Evolutionary conservation across 2,329 filamentous ascomycete species (phyloP).

Genomic region (Orbilia ellipsospora): DNA sequence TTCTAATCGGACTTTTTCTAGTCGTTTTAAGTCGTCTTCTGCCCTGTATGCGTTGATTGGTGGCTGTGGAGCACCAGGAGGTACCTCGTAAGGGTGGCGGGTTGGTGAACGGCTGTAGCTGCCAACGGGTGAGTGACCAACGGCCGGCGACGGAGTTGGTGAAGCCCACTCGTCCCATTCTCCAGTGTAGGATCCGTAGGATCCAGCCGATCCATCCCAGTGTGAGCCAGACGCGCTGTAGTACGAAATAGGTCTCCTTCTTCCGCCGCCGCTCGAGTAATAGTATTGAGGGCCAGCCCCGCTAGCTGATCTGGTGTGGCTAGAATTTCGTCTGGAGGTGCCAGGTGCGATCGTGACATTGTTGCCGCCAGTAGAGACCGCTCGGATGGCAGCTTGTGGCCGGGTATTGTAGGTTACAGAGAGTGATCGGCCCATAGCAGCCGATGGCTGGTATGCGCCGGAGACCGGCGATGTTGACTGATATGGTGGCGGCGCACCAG

Average conservation of each 20-base stretch:
- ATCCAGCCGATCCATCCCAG: slow-evolving; percentile 49
- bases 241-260: slow-evolving; percentile 45
- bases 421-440: slow-evolving; percentile 40
- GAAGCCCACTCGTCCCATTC: slow-evolving; percentile 53
- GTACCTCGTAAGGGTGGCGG: slow-evolving; percentile 34
- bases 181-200: slow-evolving; percentile 37
- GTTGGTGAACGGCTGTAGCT: slow-evolving; percentile 53
- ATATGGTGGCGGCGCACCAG: slow-evolving; percentile 24
- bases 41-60: slow-evolving; percentile 37
- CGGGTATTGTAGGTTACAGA: slow-evolving; percentile 44
- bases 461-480: slow-evolving; percentile 31
- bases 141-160: slow-evolving; percentile 14
- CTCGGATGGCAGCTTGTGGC: slow-evolving; percentile 23
- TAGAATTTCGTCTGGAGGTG: slow-evolving; percentile 40
- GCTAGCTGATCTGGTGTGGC: slow-evolving; percentile 39
- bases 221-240: slow-evolving; percentile 34
- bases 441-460: slow-evolving; percentile 33
- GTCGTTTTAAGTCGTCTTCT: slow-evolving; percentile 42
- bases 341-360: slow-evolving; percentile 28
- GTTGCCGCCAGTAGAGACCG: slow-evolving; percentile 35
- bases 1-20: slow-evolving; percentile 48
- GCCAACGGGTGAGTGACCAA: slow-evolving; percentile 47
- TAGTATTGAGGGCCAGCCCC: slow-evolving; percentile 51
- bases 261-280: slow-evolving; percentile 27
- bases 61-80: slow-evolving; percentile 46